A percentile compares a stretch with the other conserved stretches of the same genome.
These are phyloP conservation scores for Agaricus blazei DNA, from an alignment of 768 basidiomycete genomes.

Conservation along the genomic window DNA sequence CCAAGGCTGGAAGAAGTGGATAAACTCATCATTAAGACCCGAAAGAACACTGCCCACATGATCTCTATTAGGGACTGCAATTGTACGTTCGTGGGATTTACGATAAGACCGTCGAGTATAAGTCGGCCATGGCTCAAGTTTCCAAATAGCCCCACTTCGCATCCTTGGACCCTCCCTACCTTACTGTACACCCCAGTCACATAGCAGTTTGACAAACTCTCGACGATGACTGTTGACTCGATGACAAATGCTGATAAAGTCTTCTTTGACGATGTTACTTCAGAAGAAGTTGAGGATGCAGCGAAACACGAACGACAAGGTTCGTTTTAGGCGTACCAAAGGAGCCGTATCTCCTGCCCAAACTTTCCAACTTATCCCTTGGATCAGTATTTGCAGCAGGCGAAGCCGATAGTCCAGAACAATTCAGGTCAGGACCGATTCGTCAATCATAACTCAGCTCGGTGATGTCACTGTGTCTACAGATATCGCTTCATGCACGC, in stretches of 20 bases:
- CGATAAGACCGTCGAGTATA: too few species aligned
- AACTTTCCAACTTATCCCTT: not conserved
- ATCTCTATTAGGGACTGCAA: not conserved
- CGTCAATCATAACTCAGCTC: not conserved
- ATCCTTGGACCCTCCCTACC: not conserved
- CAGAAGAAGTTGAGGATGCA: conserved; percentile 37
- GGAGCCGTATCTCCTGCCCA: too few species aligned
- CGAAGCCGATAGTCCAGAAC: conserved; percentile 55
- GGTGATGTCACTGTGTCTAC: not conserved
- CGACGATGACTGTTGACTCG: not conserved
- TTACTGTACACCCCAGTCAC: not conserved
- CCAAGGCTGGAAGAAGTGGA: not conserved
- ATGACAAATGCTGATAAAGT: conserved; percentile 12
- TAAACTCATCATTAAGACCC: not conserved
- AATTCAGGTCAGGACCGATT: conserved; percentile 38
- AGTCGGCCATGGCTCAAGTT: too few species aligned
- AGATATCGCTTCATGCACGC: conserved; percentile 49
- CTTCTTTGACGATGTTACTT: conserved; percentile 37
- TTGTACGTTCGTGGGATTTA: conserved; percentile 3
- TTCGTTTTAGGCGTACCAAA: not conserved
- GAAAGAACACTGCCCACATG: not conserved
- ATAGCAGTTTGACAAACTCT: not conserved
- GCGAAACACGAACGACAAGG: conserved; percentile 40
- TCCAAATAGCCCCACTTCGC: not conserved
- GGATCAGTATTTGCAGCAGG: conserved; percentile 50